Evolutionary conservation across 441 rosid species (phyloP).

Genomic region (Jatropha podagrica): DNA sequence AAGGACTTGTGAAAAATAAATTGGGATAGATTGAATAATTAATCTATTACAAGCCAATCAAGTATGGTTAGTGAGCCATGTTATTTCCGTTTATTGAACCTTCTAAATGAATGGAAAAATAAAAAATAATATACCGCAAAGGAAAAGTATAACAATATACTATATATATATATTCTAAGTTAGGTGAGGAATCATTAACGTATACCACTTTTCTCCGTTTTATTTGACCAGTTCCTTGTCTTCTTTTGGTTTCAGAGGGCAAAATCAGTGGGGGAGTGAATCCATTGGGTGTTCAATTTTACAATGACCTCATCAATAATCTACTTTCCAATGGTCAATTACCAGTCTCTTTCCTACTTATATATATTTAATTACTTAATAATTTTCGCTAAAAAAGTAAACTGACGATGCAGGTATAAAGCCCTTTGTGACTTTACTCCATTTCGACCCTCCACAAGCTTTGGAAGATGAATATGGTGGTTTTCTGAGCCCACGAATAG

Average conservation of each 20-base stretch:
- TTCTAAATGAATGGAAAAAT: too few relatives aligned
- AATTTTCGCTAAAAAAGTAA: background rate
- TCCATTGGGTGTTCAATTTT: conserved; percentile 35
- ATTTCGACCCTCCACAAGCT: conserved; percentile 37
- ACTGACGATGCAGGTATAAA: conserved; percentile 12
- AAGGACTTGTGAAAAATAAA: too few relatives aligned
- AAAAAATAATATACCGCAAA: too few relatives aligned
- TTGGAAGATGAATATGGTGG: conserved; percentile 33
- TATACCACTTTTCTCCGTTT: too few relatives aligned
- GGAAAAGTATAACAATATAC: too few relatives aligned
- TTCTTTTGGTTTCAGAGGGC: conserved; percentile 33
- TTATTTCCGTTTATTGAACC: too few relatives aligned
- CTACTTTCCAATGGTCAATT: conserved; percentile 44
- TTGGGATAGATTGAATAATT: too few relatives aligned
- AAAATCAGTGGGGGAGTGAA: conserved; percentile 53
- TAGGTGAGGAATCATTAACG: too few relatives aligned
- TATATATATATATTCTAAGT: too few relatives aligned
- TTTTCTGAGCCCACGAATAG: conserved; percentile 28
- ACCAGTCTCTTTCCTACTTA: background rate
- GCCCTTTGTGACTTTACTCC: conserved; percentile 35
- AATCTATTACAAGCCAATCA: too few relatives aligned
- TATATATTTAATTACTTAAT: background rate
- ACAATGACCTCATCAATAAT: conserved; percentile 45
- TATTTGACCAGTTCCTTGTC: too few relatives aligned
- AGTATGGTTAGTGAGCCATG: too few relatives aligned